Conservation (phyloP, 2,329 filamentous ascomycete species). For the Fusarium gaditjirri region DNA sequence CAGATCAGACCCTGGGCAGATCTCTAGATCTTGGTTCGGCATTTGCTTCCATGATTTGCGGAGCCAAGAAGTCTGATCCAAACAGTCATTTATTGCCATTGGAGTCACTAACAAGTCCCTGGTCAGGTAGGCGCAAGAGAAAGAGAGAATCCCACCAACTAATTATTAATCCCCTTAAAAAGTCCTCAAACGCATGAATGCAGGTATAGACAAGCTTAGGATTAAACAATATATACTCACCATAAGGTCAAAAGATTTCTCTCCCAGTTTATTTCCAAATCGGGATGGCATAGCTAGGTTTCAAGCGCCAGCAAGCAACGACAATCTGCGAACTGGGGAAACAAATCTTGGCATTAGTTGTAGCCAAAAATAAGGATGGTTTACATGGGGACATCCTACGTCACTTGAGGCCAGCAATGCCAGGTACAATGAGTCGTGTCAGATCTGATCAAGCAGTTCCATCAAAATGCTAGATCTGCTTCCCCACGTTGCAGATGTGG, state of each 20-base stretch:
- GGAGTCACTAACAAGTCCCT: neutral
- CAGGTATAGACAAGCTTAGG: neutral
- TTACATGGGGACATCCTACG: neutral
- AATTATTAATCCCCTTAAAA: neutral
- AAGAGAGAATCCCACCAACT: neutral
- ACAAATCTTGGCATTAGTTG: neutral
- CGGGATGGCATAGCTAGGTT: neutral
- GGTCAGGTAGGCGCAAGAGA: neutral
- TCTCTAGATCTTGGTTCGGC: neutral
- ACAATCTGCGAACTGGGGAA: neutral
- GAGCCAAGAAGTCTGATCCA: neutral
- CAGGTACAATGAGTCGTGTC: constrained; percentile 13
- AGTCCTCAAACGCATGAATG: neutral
- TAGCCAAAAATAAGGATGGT: neutral
- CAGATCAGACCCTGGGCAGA: neutral
- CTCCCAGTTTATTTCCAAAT: no score
- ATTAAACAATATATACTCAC: neutral
- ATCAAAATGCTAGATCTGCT: constrained; percentile 26
- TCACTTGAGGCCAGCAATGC: neutral
- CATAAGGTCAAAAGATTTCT: neutral
- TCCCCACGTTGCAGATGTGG: constrained; percentile 24
- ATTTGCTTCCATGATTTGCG: neutral
- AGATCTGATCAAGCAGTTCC: constrained; percentile 16
- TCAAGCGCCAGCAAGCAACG: neutral
- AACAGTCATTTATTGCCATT: neutral